Evolutionary conservation across 148 eudicot genomes (phyloP), one percentile per base, ranked within the genome.

Genomic region (Amaranthus palmeri): DNA sequence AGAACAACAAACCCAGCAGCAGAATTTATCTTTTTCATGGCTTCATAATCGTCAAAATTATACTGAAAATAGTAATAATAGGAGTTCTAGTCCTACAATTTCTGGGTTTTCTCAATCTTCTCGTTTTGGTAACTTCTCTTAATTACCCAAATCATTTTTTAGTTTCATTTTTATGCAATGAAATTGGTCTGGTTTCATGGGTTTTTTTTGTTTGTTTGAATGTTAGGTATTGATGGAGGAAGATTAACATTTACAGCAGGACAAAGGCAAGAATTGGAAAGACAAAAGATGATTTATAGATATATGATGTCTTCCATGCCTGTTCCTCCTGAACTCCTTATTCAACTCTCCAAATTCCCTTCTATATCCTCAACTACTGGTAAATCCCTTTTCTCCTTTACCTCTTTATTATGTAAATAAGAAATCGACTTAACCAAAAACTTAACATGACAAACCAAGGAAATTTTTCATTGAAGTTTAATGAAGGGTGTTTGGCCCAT

Each of bases 211-310:
- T 63, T 50, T 73, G n/a, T 59, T 64, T 51, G 15, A 49, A 12
- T 69, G 50, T 10, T 45, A 49, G 72, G 58, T 25, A 25, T 25
- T 25, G 74, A 65, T 74, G 77, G 73, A 81, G 75, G 74, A 50
- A 81, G 66, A 68, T 65, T 75, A 60, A 4, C 78, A 74, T 91
- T 91, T 73, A 89, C 92, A 76, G 83, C 79, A 49, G 55, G 83
- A 41, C 97, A 91, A 78, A 77, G 92, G 85, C 81, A 85, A 78
- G 95, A 91, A 70, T 78, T 91, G 7, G 88, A 87, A 83, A 87
- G 95, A 68, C 97, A 91, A 78, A 85, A 80, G 15, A 70, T 79
- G 60, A 89, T 91, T 54, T 89, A 66, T 85, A 87, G 85, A 82
- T 89, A 89, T 82, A 87, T 91, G 76, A 83, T 85, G 86, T 83